phyloP scores from a whole-genome alignment of 164 flowering plant species.

The Taxillus chinensis region DNA sequence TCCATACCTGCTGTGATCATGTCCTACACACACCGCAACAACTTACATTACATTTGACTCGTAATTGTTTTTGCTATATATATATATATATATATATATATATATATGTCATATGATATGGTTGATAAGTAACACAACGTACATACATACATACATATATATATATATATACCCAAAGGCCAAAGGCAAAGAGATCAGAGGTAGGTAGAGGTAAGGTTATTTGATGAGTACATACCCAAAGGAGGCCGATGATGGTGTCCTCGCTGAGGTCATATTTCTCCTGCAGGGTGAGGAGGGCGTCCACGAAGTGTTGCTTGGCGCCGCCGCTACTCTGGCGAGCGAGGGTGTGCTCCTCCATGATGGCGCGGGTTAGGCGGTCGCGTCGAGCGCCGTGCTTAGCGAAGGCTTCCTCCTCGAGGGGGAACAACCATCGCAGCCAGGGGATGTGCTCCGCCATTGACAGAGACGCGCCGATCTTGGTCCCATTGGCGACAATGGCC shows the following conservation, averaged over 20 bases:
- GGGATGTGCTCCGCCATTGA: constrained; percentile 42
- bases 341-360: constrained; percentile 49
- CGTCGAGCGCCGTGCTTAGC: constrained; percentile 29
- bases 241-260: constrained; percentile 44
- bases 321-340: constrained; percentile 27
- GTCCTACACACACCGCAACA: constrained; percentile 26
- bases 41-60: constrained; percentile 10
- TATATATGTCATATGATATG: too few relatives aligned
- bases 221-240: constrained; percentile 33
- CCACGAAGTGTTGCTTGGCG: constrained; percentile 44
- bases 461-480: constrained; percentile 31
- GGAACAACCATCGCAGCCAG: constrained; percentile 44
- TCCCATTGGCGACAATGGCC: constrained; percentile 26
- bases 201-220: constrained; percentile 16
- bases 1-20: constrained; percentile 42
- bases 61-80: neutral
- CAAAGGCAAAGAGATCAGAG: constrained; percentile 8
- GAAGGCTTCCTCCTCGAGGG: constrained; percentile 30
- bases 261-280: constrained; percentile 42
- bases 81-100: too few relatives aligned
- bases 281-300: constrained; percentile 46
- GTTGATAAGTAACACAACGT: too few relatives aligned
- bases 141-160: too few relatives aligned
- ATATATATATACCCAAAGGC: constrained; percentile 11
- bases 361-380: constrained; percentile 32